These are phyloP conservation scores for Medakamo hakoo DNA, from an alignment of 139 green algal species.

Conservation along the genomic window DNA sequence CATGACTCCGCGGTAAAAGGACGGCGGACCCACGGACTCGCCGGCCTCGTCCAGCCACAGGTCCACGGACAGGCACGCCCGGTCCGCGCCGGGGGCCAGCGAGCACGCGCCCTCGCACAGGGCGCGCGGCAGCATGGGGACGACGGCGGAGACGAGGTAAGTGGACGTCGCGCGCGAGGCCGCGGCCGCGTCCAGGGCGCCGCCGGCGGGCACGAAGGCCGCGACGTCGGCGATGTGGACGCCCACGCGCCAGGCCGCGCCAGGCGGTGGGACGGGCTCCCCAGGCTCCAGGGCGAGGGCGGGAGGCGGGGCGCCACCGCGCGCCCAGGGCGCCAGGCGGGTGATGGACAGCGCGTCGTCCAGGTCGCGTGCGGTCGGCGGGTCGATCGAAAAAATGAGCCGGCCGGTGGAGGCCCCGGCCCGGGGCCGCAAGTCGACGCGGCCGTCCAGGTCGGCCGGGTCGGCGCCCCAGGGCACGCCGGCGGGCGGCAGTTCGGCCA, in stretches of 20 bases:
- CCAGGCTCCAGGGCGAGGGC: no score
- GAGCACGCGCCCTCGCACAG: conserved; percentile 81
- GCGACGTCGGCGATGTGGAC: conserved; percentile 87
- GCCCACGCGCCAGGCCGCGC: conserved; percentile 33
- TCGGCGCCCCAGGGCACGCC: conserved; percentile 52
- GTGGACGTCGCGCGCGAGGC: conserved; percentile 28
- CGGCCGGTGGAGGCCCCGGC: not conserved
- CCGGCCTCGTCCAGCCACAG: not conserved
- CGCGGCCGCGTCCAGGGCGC: conserved; percentile 64
- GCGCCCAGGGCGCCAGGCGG: not conserved
- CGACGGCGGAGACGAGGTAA: conserved; percentile 43
- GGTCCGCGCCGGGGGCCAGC: conserved; percentile 61
- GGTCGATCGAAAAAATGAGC: conserved; percentile 71
- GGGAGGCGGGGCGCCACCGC: not conserved
- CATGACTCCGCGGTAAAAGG: conserved; percentile 46
- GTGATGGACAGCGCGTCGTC: conserved; percentile 61
- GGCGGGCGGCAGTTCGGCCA: conserved; percentile 76
- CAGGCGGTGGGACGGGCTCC: no score
- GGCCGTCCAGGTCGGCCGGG: conserved; percentile 29
- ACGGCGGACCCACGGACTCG: not conserved
- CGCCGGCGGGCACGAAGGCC: conserved; percentile 51
- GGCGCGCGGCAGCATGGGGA: conserved; percentile 78
- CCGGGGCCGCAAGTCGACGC: conserved; percentile 54
- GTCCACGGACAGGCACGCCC: conserved; percentile 63
- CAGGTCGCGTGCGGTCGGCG: conserved; percentile 58